These are phyloP conservation scores for Parathielavia appendiculata DNA, from an alignment of 495 filamentous ascomycete genomes.

Conservation along the genomic window DNA sequence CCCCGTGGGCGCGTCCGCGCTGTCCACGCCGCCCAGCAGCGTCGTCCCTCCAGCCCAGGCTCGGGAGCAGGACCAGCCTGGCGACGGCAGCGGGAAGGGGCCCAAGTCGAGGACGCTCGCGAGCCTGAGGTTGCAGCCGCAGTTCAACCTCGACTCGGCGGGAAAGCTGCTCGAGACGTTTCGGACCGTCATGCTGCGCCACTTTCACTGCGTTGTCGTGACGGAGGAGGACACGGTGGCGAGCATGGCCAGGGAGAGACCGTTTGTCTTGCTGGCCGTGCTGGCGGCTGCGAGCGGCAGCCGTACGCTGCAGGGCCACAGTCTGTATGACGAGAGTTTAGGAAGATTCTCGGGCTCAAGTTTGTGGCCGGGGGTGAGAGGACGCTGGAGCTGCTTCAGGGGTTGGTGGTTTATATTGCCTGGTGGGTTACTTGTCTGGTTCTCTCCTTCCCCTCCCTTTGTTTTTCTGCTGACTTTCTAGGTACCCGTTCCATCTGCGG, in stretches of 20 bases:
- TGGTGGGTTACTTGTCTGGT: conserved; percentile 36
- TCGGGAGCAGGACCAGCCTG: too few species aligned
- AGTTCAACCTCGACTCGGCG: conserved; percentile 47
- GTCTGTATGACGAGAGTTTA: conserved; percentile 48
- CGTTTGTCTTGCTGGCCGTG: conserved; percentile 43
- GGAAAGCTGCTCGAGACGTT: conserved; percentile 37
- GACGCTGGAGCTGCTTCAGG: conserved; percentile 42
- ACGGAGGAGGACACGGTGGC: conserved; percentile 33
- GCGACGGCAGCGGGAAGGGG: background rate
- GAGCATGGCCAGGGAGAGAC: conserved; percentile 33
- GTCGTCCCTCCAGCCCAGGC: background rate
- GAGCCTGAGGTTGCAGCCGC: conserved; percentile 37
- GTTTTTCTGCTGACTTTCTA: conserved; percentile 13
- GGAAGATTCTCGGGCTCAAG: conserved; percentile 45
- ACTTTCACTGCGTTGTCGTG: conserved; percentile 39
- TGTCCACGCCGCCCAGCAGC: conserved; percentile 28
- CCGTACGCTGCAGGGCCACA: conserved; percentile 41
- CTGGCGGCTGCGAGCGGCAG: conserved; percentile 43
- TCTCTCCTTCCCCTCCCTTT: too few species aligned
- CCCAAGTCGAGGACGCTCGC: conserved; percentile 16
- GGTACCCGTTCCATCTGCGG: conserved; percentile 48
- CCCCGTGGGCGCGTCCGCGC: conserved; percentile 33
- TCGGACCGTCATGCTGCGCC: conserved; percentile 32
- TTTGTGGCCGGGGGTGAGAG: conserved; percentile 46
- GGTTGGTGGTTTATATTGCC: conserved; percentile 41